Base-by-base conservation (phyloP, 1,284 basidiomycete species). In the Rhodotorula sp. region DNA sequence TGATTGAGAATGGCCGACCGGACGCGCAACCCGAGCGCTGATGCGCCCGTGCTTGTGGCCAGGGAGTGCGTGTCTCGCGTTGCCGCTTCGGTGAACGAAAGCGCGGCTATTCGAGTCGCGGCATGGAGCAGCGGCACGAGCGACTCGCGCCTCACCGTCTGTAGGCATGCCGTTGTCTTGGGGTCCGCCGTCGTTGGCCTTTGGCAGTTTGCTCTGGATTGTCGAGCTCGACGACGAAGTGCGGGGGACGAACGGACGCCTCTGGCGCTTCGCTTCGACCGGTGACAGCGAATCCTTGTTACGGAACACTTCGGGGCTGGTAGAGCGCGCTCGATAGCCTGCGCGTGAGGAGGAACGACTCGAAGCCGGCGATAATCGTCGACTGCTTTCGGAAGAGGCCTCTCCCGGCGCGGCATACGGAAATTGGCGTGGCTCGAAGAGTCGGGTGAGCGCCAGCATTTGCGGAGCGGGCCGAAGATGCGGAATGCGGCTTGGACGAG, bases 1-100 rank as follows among this genome's bases (percentile, higher is more conserved):
- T 12, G 93, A 93, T 65, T 89, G 87, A 6, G 94, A 91, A 46
- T 89, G 89, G 12, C 90, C 91, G 14, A 99, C 93, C 3, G 96
- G 95, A 51, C 95, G 88, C n/a, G 93, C 92, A 56, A 91, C 87
- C 73, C 37, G 37, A 42, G 12, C 8, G 37, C 37, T 42, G 37
- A 2, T 42, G 10, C 37, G 37, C 2, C 37, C 10, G 37, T 42
- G 37, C 37, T 42, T 42, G 37, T 10, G 37, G 37, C 37, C 37
- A 42, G 37, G 37, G 8, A 42, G 37, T 42, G 37, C 37, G 37
- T 14, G 37, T 42, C 37, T 8, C 37, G 37, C 37, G 37, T 42
- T 42, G 37, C 37, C 37, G 37, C 37, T 42, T 42, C 37, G 37
- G 37, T 42, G 37, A 42, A 42, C 37, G 37, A 42, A 42, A 42